Evolutionary conservation across 176 grass and related monocot species (phyloP), one percentile per base, ranked within the genome.

Genomic region (Rhynchospora tenuis): DNA sequence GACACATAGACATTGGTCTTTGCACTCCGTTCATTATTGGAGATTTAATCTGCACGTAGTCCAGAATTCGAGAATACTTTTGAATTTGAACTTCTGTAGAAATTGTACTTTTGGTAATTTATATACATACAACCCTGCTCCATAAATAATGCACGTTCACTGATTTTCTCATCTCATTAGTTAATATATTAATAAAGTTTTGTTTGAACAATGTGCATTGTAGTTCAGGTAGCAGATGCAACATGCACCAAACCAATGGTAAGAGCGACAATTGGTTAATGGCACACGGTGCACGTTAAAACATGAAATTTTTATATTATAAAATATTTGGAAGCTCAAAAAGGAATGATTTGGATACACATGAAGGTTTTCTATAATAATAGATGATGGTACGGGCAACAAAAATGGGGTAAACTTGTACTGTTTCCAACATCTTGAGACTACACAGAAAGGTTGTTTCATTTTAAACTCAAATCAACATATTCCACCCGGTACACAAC

Each of bases 271-370:
- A 28, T 54, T 54, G 47, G 73, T 16, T 76, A 55, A 23, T 76
- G 73, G 13, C 73, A 52, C 29, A 55, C 48, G 47, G 73, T 76
- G 73, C 73, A 76, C 73, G 73, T 76, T 76, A 55, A 31, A 76
- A 76, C 26, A 12, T 19, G n/a, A 26, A 44, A 20, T 9, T 44
- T 44, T 70, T 19, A 42, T 70, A 2, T 8, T 44, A 45, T 20
- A 77, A 55, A 77, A 28, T 8, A 29, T 55, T 77, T 55, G 50
- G 73, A 77, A 77, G 50, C 48, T 31, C 13, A 4, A 29, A 38
- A 56, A 19, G 24, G 50, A 77, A 77, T 77, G 73, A 77, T 56
- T 77, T 54, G 50, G 50, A 77, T 56, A 56, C 26, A 56, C 50
- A 77, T 56, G 50, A 31, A 55, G 22, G 14, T 31, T 77, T 77